Conservation (phyloP, 1,284 basidiomycete genomes). For the Trichosporon coremiiforme region DNA sequence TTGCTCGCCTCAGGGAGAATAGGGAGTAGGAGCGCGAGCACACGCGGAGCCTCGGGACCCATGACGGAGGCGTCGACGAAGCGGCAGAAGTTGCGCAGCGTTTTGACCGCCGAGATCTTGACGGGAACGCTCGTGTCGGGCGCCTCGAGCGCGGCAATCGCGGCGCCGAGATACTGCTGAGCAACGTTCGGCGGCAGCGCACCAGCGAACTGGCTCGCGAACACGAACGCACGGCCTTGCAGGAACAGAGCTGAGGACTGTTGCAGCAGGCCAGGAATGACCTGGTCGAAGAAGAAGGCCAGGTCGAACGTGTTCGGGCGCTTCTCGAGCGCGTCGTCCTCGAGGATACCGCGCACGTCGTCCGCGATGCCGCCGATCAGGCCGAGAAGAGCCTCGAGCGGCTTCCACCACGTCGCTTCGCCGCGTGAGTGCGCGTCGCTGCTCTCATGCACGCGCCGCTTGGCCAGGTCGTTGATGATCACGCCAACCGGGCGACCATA, state of each 20-base stretch:
- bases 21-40: slow-evolving; percentile 81
- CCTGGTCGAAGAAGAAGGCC: slow-evolving; percentile 69
- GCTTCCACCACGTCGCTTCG: slow-evolving; percentile 68
- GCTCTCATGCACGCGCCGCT: slow-evolving; percentile 54
- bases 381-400: slow-evolving; percentile 79
- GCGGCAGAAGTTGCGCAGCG: slow-evolving; percentile 64
- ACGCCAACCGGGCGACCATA: slow-evolving; percentile 63
- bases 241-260: slow-evolving; percentile 69
- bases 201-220: slow-evolving; percentile 84
- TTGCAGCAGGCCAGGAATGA: slow-evolving; percentile 74
- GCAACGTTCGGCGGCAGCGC: slow-evolving; percentile 71
- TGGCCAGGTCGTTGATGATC: slow-evolving; percentile 66
- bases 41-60: slow-evolving; percentile 68
- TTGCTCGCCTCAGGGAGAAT: slow-evolving; percentile 78
- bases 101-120: slow-evolving; percentile 90
- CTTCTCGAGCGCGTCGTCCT: slow-evolving; percentile 68
- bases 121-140: slow-evolving; percentile 72
- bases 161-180: slow-evolving; percentile 81
- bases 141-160: slow-evolving; percentile 80
- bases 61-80: slow-evolving; percentile 61
- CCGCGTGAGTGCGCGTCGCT: slow-evolving; percentile 42
- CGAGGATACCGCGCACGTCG: slow-evolving; percentile 71
- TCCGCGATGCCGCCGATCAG: slow-evolving; percentile 82
- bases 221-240: slow-evolving; percentile 91
- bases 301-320: slow-evolving; percentile 72